A percentile compares a stretch with the other conserved stretches of the same genome.
Evolutionary conservation across 2,329 filamentous ascomycete species (phyloP).

Genomic region (Aspergillus sp.): DNA sequence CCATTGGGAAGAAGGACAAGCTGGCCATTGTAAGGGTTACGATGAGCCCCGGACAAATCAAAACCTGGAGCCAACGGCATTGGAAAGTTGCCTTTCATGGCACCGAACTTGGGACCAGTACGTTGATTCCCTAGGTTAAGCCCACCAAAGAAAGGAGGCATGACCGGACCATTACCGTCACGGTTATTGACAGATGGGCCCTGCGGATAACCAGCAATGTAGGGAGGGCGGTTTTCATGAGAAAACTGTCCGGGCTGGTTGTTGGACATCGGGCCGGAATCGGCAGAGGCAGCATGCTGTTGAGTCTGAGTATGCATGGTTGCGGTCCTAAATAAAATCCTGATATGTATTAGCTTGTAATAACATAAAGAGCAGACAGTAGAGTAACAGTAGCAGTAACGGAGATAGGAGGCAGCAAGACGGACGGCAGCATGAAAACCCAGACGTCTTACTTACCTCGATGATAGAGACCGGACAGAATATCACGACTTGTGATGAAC

Average conservation of each 20-base stretch:
- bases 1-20: conserved; percentile 29
- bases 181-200: conserved; percentile 8
- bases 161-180: conserved; percentile 13
- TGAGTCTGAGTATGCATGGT: conserved; percentile 22
- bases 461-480: conserved; percentile 5
- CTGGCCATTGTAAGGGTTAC: conserved; percentile 23
- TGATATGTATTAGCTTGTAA: neutral
- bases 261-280: conserved; percentile 16
- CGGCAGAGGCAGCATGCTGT: conserved; percentile 17
- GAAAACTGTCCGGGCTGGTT: conserved; percentile 18
- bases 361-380: neutral
- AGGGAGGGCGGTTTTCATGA: conserved; percentile 23
- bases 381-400: neutral
- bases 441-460: conserved; percentile 1
- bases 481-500: neutral
- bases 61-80: conserved; percentile 18
- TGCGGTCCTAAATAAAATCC: conserved; percentile 5
- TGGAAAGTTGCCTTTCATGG: conserved; percentile 21
- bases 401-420: neutral
- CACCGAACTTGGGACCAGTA: conserved; percentile 19
- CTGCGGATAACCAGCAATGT: conserved; percentile 17
- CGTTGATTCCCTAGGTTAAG: conserved; percentile 26
- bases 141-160: conserved; percentile 21
- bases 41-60: conserved; percentile 21
- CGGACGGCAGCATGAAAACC: neutral